phyloP scores from a whole-genome alignment of 768 basidiomycete species.

The Macrocybe gigantea region DNA sequence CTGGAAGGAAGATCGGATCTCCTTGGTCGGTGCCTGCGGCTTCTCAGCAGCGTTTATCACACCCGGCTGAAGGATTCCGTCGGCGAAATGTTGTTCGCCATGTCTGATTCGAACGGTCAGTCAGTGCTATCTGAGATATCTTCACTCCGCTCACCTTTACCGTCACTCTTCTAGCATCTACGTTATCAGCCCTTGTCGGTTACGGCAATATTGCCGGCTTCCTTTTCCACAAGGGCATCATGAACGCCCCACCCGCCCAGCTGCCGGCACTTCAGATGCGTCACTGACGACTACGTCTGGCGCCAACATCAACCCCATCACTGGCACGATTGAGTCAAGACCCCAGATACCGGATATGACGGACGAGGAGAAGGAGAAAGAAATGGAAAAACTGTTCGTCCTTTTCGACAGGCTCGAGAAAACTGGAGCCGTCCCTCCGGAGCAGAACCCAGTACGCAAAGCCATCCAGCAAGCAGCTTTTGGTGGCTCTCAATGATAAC shows the following conservation, averaged over 20 bases:
- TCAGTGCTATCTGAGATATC: not conserved
- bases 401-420: conserved; percentile 87
- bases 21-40: conserved; percentile 73
- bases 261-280: conserved; percentile 19
- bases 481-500: not conserved
- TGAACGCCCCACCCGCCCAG: conserved; percentile 46
- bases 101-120: conserved; percentile 71
- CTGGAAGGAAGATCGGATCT: conserved; percentile 70
- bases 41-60: conserved; percentile 74
- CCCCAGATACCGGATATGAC: conserved; percentile 61
- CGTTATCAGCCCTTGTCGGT: conserved; percentile 73
- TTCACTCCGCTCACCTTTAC: not conserved
- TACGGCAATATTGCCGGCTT: conserved; percentile 96
- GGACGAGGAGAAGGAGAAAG: conserved; percentile 90
- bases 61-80: conserved; percentile 64
- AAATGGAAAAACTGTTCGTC: conserved; percentile 88
- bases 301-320: conserved; percentile 74
- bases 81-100: conserved; percentile 83
- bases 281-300: conserved; percentile 28
- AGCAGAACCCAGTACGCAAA: conserved; percentile 68
- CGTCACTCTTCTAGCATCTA: conserved; percentile 39
- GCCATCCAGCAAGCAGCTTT: conserved; percentile 39
- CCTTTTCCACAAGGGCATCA: conserved; percentile 86
- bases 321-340: conserved; percentile 55
- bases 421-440: conserved; percentile 59